These are phyloP conservation scores for Fusarium chaquense DNA, from an alignment of 2,329 filamentous ascomycete genomes.

Conservation along the genomic window DNA sequence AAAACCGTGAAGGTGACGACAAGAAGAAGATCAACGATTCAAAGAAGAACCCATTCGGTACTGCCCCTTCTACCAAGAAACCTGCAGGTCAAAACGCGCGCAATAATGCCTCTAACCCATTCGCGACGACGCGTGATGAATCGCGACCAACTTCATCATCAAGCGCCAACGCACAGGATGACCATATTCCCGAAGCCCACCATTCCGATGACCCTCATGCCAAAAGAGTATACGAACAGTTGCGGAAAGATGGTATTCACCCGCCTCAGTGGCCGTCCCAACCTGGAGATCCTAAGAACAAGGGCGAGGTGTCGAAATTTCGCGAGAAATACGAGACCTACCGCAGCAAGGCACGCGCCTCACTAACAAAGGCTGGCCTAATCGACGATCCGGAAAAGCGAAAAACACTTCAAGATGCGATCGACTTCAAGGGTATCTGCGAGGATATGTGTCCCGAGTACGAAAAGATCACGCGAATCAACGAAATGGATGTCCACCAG, in stretches of 20 bases:
- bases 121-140: slow-evolving; percentile 36
- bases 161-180: slow-evolving; percentile 39
- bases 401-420: slow-evolving; percentile 71
- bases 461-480: slow-evolving; percentile 72
- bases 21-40: slow-evolving; percentile 44
- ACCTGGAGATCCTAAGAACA: slow-evolving; percentile 64
- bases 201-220: slow-evolving; percentile 58
- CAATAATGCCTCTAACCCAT: slow-evolving; percentile 37
- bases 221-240: slow-evolving; percentile 63
- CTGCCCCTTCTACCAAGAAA: slow-evolving; percentile 30
- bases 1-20: slow-evolving; percentile 43
- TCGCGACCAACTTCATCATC: slow-evolving; percentile 47
- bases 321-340: slow-evolving; percentile 69
- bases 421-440: slow-evolving; percentile 75
- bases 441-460: slow-evolving; percentile 78
- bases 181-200: slow-evolving; percentile 35
- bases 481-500: slow-evolving; percentile 68
- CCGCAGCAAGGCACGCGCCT: slow-evolving; percentile 66
- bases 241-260: slow-evolving; percentile 66
- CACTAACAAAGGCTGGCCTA: slow-evolving; percentile 68
- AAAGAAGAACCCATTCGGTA: slow-evolving; percentile 36
- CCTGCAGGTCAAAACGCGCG: slow-evolving; percentile 26
- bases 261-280: slow-evolving; percentile 68
- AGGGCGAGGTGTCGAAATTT: slow-evolving; percentile 65
- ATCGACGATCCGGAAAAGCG: slow-evolving; percentile 75